Base-by-base conservation (phyloP, 306 rosid species). In the Cucurbita moschata region DNA sequence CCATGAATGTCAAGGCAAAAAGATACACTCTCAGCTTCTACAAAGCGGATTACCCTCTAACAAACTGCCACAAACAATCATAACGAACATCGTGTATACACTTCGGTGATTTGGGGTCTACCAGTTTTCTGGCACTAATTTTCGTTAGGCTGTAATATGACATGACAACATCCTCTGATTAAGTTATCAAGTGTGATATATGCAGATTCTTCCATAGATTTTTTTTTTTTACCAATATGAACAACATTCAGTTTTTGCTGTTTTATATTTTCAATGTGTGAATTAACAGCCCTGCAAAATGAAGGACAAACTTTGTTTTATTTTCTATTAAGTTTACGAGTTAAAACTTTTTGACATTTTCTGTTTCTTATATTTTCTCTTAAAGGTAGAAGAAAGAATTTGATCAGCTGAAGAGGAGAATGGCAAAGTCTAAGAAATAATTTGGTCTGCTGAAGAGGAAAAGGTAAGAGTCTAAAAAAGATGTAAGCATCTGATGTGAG, bases 381-480 rank as follows among this genome's bases (percentile, higher is more conserved):
- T 60, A 46, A 43, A 77, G 84, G 85, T 38, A 70, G 79, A 71
- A 70, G 74, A 75, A 35, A 71, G 47, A 61, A 63, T 51, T 16
- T 55, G 77, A 77, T 58, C 63, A 16, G 18, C 59, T 11, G 79
- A 81, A 77, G 75, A 77, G 65, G 79, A 78, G 69, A 46, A 30
- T 30, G 50, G 62, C 61, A 50, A 23, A 72, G 72, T 21, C 71
- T n/a, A 75, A 70, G 38, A 75, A 81, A 69, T 59, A 78, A 38
- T 82, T 81, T 30, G 35, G 35, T 30, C 35, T 2, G 35, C 35
- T 30, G 35, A 30, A 30, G 35, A 30, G 35, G 35, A 30, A 30
- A 30, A 30, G 35, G 35, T 30, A 30, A 30, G 75, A 39, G 7
- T 39, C 7, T 39, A 38, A 38, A 38, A 38, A 26, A 26, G 23